phyloP scores from a whole-genome alignment of 2,329 filamentous ascomycete genomes.

The Epicoccum sorghinum region DNA sequence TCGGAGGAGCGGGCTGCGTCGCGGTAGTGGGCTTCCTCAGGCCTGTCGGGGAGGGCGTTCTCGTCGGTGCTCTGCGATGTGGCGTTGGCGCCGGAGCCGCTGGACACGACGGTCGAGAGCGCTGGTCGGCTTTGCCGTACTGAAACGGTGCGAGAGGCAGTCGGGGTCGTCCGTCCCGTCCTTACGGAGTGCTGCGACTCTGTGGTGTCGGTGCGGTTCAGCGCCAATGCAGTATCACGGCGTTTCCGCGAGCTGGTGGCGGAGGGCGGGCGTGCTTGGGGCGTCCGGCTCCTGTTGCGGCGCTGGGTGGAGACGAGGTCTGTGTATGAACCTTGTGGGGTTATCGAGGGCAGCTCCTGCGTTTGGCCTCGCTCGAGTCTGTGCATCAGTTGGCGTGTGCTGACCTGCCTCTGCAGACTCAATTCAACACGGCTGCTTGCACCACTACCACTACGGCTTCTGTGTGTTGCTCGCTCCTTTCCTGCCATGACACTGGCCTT shows the following conservation, averaged over 20 bases:
- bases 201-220: slow-evolving; percentile 29
- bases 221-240: slow-evolving; percentile 34
- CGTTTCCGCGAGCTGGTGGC: slow-evolving; percentile 39
- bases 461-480: slow-evolving; percentile 69
- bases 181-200: slow-evolving; percentile 29
- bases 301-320: slow-evolving; percentile 31
- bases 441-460: slow-evolving; percentile 61
- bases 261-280: slow-evolving; percentile 36
- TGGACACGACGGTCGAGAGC: slow-evolving; percentile 45
- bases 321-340: slow-evolving; percentile 45
- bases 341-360: slow-evolving; percentile 42
- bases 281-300: slow-evolving; percentile 41
- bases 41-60: slow-evolving; percentile 23
- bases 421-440: slow-evolving; percentile 50
- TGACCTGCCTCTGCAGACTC: slow-evolving; percentile 48
- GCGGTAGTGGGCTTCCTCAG: slow-evolving; percentile 19
- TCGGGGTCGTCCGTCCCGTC: slow-evolving; percentile 20
- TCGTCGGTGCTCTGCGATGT: slow-evolving; percentile 21
- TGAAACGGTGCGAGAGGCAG: slow-evolving; percentile 29
- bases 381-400: slow-evolving; percentile 45
- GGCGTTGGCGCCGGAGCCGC: slow-evolving; percentile 29
- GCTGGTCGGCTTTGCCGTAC: slow-evolving; percentile 36
- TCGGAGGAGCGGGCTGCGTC: slow-evolving; percentile 33
- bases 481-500: slow-evolving; percentile 89
- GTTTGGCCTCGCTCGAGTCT: slow-evolving; percentile 45